phyloP scores from a whole-genome alignment of 1,284 basidiomycete species.

The Marasmius fiardii region DNA sequence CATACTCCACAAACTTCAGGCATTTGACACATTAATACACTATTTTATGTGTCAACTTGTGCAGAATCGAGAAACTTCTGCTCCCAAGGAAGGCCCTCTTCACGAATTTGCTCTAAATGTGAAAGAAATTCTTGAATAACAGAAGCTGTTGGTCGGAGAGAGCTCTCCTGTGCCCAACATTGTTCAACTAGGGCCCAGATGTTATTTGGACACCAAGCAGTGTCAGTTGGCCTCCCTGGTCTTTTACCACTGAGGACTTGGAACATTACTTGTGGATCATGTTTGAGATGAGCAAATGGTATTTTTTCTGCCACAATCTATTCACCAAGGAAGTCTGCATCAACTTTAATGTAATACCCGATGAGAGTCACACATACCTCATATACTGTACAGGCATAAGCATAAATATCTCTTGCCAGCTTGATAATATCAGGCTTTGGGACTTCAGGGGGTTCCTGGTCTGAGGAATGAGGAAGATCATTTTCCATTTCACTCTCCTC shows the following conservation, averaged over 20 bases:
- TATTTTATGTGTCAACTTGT: no score
- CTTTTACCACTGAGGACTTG: neutral
- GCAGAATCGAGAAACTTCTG: no score
- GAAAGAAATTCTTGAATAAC: neutral
- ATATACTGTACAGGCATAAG: neutral
- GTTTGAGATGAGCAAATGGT: neutral
- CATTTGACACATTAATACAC: no score
- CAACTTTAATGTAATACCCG: neutral
- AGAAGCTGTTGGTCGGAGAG: neutral
- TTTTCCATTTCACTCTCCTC: no score
- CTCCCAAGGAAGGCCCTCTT: no score
- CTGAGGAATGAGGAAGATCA: no score
- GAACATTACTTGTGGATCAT: neutral
- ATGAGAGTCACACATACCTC: neutral
- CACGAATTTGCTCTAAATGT: neutral
- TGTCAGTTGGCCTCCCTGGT: neutral
- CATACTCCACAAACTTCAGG: no score
- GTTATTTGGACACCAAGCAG: neutral
- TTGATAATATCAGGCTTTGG: neutral
- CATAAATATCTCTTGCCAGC: neutral
- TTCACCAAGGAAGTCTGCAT: no score
- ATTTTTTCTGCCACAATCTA: neutral
- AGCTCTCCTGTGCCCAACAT: neutral
- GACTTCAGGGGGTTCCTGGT: no score
- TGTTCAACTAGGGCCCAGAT: neutral